These are phyloP conservation scores for Stephanocyclus meneghinianus DNA, from an alignment of 352 stramenopile species.

Conservation along the genomic window DNA sequence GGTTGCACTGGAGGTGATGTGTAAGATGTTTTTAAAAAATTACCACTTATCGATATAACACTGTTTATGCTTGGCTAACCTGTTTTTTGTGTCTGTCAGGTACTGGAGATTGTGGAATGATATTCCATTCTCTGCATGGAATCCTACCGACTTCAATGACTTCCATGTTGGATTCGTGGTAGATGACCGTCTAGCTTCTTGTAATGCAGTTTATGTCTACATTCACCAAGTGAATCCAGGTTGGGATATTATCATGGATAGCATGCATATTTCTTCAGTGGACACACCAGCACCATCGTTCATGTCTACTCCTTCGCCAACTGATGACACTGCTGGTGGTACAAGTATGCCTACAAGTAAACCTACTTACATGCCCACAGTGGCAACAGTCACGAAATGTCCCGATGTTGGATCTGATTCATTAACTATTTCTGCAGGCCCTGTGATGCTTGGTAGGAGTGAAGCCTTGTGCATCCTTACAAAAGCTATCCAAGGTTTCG, in stretches of 20 bases:
- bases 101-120: slow-evolving; percentile 57
- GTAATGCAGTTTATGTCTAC: slow-evolving; percentile 38
- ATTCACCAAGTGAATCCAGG: slow-evolving; percentile 38
- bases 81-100: not conserved
- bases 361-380: slow-evolving; percentile 46
- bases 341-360: slow-evolving; percentile 13
- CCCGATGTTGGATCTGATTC: slow-evolving; percentile 24
- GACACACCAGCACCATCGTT: slow-evolving; percentile 28
- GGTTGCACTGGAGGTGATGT: slow-evolving; percentile 24
- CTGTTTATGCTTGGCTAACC: too few relatives aligned
- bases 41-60: too few relatives aligned
- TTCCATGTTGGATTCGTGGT: slow-evolving; percentile 46
- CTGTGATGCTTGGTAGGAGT: slow-evolving; percentile 38
- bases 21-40: slow-evolving; percentile 3
- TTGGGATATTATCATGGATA: slow-evolving; percentile 50
- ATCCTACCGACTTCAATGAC: slow-evolving; percentile 43
- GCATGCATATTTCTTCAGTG: slow-evolving; percentile 41
- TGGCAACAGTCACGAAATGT: slow-evolving; percentile 40
- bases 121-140: slow-evolving; percentile 28
- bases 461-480: slow-evolving; percentile 54
- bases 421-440: slow-evolving; percentile 31
- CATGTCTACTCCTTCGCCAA: slow-evolving; percentile 26
- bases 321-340: not conserved
- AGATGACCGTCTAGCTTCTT: slow-evolving; percentile 43
- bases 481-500: slow-evolving; percentile 34